Conservation (phyloP, 257 asterid genomes). For the Nicotiana tomentosiformis region DNA sequence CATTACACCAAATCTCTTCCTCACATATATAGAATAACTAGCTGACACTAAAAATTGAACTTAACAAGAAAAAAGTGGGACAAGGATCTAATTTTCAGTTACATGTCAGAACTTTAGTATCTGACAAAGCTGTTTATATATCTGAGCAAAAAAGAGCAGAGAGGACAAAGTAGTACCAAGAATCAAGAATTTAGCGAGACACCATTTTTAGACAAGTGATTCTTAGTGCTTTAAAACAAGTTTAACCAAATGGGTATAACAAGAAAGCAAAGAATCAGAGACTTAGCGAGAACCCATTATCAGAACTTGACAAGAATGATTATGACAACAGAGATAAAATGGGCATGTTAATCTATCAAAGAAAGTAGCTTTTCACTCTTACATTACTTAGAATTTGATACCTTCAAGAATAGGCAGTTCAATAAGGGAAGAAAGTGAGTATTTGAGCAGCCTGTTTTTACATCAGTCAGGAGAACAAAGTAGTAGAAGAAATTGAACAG, state of each 20-base stretch:
- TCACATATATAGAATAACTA: background rate
- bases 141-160: background rate
- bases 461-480: background rate
- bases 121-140: background rate
- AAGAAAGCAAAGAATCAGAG: background rate
- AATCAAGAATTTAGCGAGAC: conserved; percentile 13
- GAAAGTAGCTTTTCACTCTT: background rate
- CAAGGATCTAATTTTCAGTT: conserved; percentile 10
- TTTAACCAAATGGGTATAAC: conserved; percentile 3
- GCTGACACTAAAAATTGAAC: background rate
- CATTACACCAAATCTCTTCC: background rate
- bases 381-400: background rate
- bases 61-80: background rate
- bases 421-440: background rate
- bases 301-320: background rate
- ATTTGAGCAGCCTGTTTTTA: background rate
- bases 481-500: background rate
- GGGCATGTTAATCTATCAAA: background rate
- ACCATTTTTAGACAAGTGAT: background rate
- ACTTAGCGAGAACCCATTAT: conserved; percentile 10
- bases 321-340: background rate
- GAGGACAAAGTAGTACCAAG: background rate
- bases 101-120: conserved; percentile 7
- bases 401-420: background rate
- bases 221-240: background rate